Percentiles rank a stretch among this genome's conserved stretches.
These are phyloP conservation scores for Saururus chinensis DNA, from an alignment of 164 flowering plant species.

Conservation along the genomic window DNA sequence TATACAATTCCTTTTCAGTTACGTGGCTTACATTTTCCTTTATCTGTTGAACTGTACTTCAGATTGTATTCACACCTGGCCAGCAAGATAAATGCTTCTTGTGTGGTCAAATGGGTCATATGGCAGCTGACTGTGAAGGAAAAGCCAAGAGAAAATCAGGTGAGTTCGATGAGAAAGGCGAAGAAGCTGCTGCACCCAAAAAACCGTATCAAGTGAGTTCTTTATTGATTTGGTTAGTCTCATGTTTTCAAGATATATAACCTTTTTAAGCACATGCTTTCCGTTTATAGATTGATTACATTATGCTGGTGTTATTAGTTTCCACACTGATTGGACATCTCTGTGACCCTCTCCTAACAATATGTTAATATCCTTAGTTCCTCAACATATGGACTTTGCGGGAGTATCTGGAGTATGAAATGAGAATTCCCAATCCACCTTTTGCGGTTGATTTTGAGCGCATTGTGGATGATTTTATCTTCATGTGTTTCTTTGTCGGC, in stretches of 20 bases:
- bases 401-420: slow-evolving; percentile 84
- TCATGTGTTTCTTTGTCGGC: slow-evolving; percentile 97
- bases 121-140: slow-evolving; percentile 93
- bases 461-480: slow-evolving; percentile 87
- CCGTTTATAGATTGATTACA: no score
- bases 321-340: background rate
- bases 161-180: slow-evolving; percentile 92
- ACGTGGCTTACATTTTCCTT: background rate
- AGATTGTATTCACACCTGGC: slow-evolving; percentile 91
- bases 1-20: background rate
- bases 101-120: slow-evolving; percentile 96
- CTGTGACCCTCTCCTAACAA: background rate
- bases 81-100: slow-evolving; percentile 94
- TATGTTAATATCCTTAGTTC: slow-evolving; percentile 41
- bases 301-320: background rate
- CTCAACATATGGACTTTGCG: slow-evolving; percentile 91
- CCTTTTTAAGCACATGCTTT: background rate
- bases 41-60: slow-evolving; percentile 4
- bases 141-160: slow-evolving; percentile 88
- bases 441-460: slow-evolving; percentile 75
- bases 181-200: slow-evolving; percentile 36
- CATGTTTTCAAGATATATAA: background rate
- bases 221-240: background rate
- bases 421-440: slow-evolving; percentile 70
- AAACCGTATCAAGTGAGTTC: slow-evolving; percentile 81